Evolutionary conservation across 805 yeast genomes (phyloP), one percentile per base, ranked within the genome.

Genomic region (Metschnikowia lochheadii): DNA sequence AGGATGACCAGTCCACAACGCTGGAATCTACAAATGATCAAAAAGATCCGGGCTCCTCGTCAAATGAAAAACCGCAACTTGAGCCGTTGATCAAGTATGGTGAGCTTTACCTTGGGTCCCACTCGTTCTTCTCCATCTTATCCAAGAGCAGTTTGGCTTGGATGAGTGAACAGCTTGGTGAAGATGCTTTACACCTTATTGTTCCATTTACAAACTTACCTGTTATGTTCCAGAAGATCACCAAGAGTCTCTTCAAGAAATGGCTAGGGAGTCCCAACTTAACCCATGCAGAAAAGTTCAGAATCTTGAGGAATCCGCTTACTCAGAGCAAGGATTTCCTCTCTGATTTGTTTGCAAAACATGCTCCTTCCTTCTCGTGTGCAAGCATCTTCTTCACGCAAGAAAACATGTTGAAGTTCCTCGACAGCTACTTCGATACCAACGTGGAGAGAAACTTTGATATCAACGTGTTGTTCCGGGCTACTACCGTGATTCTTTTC

Each of bases 101-200:
- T 11, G 54, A 50, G 43, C 63, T 64, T 29, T 72, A 60, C 49
- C 62, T 65, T 36, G 76, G 75, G 6, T 57, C 67, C 26, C 77
- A 72, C 50, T 70, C 76, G 14, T 62, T 69, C 36, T 49, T 69
- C 48, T 61, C 68, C 33, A 65, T 72, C 4, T 65, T 70, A 43
- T 69, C 75, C 2, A 59, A 62, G 14, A 65, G 66, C 45, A 68
- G 73, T 11, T 49, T 71, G 50, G 60, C 57, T 23, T 71, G 70
- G 69, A 65, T 73, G 36, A 60, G 59, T 26, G 53, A 51, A 7
- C 56, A 61, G 23, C 54, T 73, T 14, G 64, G 66, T 0, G 57
- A 61, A 1, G 61, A 56, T 2, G 54, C 63, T 14, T 52, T 46
- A 3, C 49, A 58, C 20, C 48, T 61, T 13, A 47, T 65, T 8